phyloP scores from a whole-genome alignment of 805 yeast species.

The Wickerhamiella spandovensis region DNA sequence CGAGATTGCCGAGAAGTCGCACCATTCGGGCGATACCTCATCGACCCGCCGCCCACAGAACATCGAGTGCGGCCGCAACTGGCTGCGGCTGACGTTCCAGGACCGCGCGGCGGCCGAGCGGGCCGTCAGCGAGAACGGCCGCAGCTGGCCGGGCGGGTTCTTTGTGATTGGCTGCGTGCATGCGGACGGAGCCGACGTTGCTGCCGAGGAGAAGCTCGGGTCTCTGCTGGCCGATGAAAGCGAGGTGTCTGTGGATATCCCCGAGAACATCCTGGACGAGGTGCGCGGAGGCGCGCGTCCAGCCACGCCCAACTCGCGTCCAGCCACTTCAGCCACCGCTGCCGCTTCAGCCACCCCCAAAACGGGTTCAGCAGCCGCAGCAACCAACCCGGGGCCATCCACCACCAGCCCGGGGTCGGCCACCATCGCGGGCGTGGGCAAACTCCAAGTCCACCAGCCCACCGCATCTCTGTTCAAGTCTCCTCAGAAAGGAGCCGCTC shows the following conservation, averaged over 20 bases:
- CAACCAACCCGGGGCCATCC: neutral
- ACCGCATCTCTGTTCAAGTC: conserved; percentile 4
- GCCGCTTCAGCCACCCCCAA: no score
- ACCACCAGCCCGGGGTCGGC: neutral
- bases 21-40: conserved; percentile 35
- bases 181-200: conserved; percentile 11
- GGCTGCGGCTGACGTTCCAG: conserved; percentile 84
- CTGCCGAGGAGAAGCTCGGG: neutral
- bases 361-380: neutral
- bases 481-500: neutral
- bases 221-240: conserved; percentile 15
- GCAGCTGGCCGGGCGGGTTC: conserved; percentile 47
- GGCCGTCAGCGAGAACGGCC: conserved; percentile 76
- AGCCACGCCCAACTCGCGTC: no score
- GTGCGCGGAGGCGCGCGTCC: no score
- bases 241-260: conserved; percentile 4
- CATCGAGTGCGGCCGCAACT: conserved; percentile 69
- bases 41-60: conserved; percentile 33
- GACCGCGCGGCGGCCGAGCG: conserved; percentile 62
- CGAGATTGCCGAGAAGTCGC: conserved; percentile 41
- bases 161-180: conserved; percentile 52
- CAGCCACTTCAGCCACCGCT: no score
- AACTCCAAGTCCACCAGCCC: conserved; percentile 6
- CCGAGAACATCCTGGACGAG: conserved; percentile 7
- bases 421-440: neutral